These are phyloP conservation scores for Rhinocladiella mackenziei DNA, from an alignment of 2,329 filamentous ascomycete genomes.

Conservation along the genomic window DNA sequence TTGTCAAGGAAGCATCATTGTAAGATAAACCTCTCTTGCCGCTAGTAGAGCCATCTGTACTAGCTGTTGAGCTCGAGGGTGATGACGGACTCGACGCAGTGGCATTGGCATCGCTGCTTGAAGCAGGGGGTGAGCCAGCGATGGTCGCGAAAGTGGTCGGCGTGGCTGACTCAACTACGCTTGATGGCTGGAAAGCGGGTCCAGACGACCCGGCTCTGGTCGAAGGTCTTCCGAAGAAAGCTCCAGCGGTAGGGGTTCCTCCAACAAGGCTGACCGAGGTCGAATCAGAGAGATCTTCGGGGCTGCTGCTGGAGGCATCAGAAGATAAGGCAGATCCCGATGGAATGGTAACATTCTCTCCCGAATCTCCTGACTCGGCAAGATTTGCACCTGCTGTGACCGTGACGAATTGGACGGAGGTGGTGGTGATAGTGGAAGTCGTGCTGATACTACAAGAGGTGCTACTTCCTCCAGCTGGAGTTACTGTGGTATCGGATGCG, in stretches of 20 bases:
- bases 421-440: conserved; percentile 28
- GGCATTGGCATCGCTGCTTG: conserved; percentile 5
- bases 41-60: conserved; percentile 17
- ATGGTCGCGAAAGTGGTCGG: conserved; percentile 26
- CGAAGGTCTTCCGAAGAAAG: conserved; percentile 18
- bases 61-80: conserved; percentile 17
- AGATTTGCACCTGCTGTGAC: conserved; percentile 27
- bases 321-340: conserved; percentile 13
- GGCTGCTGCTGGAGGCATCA: conserved; percentile 7
- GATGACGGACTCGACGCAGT: conserved; percentile 16
- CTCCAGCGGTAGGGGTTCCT: conserved; percentile 15
- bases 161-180: conserved; percentile 6
- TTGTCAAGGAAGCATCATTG: conserved; percentile 38
- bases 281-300: conserved; percentile 1
- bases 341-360: conserved; percentile 1
- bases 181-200: neutral
- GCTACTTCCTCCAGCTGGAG: neutral
- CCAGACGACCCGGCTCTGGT: conserved; percentile 4
- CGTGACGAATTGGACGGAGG: conserved; percentile 30
- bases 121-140: conserved; percentile 9
- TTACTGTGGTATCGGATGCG: conserved; percentile 10
- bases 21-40: conserved; percentile 40
- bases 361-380: conserved; percentile 6
- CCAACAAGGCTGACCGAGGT: conserved; percentile 10
- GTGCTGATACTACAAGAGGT: conserved; percentile 13